Evolutionary conservation across 345 rosid genomes (phyloP), one percentile per base, ranked within the genome.

Genomic region (Schrenkiella parvula): DNA sequence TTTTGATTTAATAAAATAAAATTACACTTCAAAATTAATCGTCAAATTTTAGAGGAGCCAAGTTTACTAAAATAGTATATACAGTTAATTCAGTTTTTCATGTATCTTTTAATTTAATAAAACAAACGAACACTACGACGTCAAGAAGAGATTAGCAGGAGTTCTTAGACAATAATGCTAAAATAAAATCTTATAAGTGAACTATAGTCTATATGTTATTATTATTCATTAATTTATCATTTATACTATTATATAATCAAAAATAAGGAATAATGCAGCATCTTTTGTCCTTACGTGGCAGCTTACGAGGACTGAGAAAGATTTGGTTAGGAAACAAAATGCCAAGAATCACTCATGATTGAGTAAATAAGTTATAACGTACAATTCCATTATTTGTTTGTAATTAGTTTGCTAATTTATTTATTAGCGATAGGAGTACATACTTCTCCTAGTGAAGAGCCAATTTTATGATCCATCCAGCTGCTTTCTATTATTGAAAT

Each of bases 371-470:
- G 34, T 41, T 39, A 29, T 8, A 11, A 53, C 22, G 35, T 70
- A 70, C 18, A 31, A 41, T 54, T 62, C 14, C 54, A 71, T 39
- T 1, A 50, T 2, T 29, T 41, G 53, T 2, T 29, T 41, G 53
- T 50, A 28, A 61, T 71, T 13, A 51, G 41, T 51, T 55, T 68
- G 32, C 46, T 26, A 50, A 50, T 28, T 31, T 6, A 52, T 63
- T 60, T 5, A 62, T 63, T 42, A 38, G 6, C 56, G 37, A 10
- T 18, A 28, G 22, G 63, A 55, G 44, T 64, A 52, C 70, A 6
- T 62, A 42, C 70, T 63, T 72, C 55, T 47, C 56, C 46, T 72
- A 42, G 5, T 53, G 70, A 63, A 72, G 69, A 52, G 76, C 64
- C 76, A 53, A 31, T 21, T 59, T 15, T 12, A 25, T 59, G 14